Base-by-base conservation (phyloP, 2,329 filamentous ascomycete species). In the Colletotrichum phormii region DNA sequence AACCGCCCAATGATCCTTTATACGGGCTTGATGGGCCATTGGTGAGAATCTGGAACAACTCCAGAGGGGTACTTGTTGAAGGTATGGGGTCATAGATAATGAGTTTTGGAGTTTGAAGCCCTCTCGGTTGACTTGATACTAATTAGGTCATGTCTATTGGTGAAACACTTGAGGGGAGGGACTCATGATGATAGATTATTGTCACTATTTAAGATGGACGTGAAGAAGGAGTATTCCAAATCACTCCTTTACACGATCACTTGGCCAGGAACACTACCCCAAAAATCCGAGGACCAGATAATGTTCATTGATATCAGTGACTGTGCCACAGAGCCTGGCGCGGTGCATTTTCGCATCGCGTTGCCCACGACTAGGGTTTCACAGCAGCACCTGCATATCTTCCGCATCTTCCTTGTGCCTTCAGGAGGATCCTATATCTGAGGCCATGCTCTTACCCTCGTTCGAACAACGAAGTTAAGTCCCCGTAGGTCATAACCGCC, bases 1-100 rank as follows among this genome's bases (percentile, higher is more conserved):
- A 71, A 1, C 71, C 71, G 24, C 35, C n/a, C 2, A 26, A 37
- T 12, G 71, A 73, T 58, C 71, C 67, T 31, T 12, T 73, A 9
- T 63, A 51, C n/a, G 71, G 71, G 1, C 29, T 37, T 6, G 53
- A 54, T 13, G 67, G 67, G 42, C 71, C 63, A 2, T 54, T 74
- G 54, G 61, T 65, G 18, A 51, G 18, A 29, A 67, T 71, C 5
- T 74, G 67, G 67, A 67, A 57, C 31, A 35, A n/a, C 5, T 42
- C 63, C 5, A 58, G 15, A 46, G 18, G 46, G 7, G 6, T 15
- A 42, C 15, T 42, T 26, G 4, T 13, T 37, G 3, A 5, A 59
- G 9, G 26, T 3, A 66, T 8, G 13, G 12, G 49, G 15, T 6
- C 22, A 54, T 26, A 46, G 11, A 26, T 12, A n/a, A 5, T 37